Base-by-base conservation (phyloP, 106 monocot genomes). In the Dendrobium officinale region DNA sequence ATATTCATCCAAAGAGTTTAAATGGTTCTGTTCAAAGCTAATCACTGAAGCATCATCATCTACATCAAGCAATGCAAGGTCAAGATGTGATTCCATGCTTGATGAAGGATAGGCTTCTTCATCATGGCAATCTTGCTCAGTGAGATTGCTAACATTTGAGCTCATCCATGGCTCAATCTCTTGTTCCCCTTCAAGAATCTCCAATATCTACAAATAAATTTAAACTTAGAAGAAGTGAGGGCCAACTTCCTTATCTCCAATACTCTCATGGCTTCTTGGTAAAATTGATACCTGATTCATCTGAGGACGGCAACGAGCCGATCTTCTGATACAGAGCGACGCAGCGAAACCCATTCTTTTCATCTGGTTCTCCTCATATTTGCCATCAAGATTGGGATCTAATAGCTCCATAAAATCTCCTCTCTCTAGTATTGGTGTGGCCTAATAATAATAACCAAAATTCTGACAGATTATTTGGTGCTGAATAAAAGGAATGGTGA, bases 41-140 rank as follows among this genome's bases (percentile, higher is more conserved):
- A 79, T 72, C 27, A 86, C 41, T 1, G 93, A 93, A 42, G 85
- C 84, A 67, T 80, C 83, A 33, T 92, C 91, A 22, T 93, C 96
- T 15, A 92, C 82, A 78, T 96, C 96, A 17, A 86, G 90, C 73
- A 92, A 83, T 22, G 96, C 93, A 40, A 96, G 88, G 18, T 88
- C 88, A 73, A 96, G 42, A 80, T 91, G 93, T 13, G 93, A 90
- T 9, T 86, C 86, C 4, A 96, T 75, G 72, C 82, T 88, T 10
- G 86, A 87, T n/a, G 67, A 47, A 37, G 93, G 88, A 78, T 89
- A 87, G 74, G 86, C 90, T 0, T 84, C 81, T 80, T 93, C 93
- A 59, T 96, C 96, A 22, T 85, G 81, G 67, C 84, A 67, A 24
- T 88, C 84, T 41, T 73, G 24, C n/a, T 61, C 85, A 41, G 16